These are phyloP conservation scores for Vitis vinifera DNA, from an alignment of 164 flowering plant genomes.

Conservation along the genomic window ASM3070453v1 NC_081806.1:7885501-7886000, in stretches of 20 bases:
- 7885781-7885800: conserved; percentile 20
- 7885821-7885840: conserved; percentile 5
- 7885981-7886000: conserved; percentile 87
- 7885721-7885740: background rate
- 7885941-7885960: conserved; percentile 40
- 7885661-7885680: background rate
- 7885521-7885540: too few relatives aligned
- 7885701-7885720: background rate
- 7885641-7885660: background rate
- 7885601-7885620: background rate
- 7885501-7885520: too few relatives aligned
- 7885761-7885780: conserved; percentile 13
- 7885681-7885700: conserved; percentile 16
- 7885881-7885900: conserved; percentile 1
- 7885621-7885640: background rate
- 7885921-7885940: conserved; percentile 73
- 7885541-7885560: background rate
- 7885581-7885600: background rate
- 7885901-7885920: conserved; percentile 51
- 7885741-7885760: background rate
- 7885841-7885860: conserved; percentile 17
- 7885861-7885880: conserved; percentile 11
- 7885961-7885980: conserved; percentile 63
- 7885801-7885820: conserved; percentile 7
- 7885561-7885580: background rate